Base-by-base conservation (phyloP, 1,284 basidiomycete genomes). In the Rhodotorula sp. region DNA sequence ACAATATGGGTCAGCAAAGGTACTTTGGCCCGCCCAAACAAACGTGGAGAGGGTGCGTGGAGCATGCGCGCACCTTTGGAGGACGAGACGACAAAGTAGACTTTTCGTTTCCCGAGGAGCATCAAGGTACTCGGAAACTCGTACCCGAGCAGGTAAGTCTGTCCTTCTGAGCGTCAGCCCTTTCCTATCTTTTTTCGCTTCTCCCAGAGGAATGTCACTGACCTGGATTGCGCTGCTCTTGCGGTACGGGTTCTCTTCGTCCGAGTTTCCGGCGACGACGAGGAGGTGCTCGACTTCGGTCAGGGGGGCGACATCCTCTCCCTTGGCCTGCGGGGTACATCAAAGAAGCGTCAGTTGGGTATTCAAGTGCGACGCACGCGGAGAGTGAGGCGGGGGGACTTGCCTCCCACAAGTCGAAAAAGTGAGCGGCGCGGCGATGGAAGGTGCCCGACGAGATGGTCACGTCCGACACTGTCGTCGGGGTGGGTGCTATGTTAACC, bases 81-180 rank as follows among this genome's bases (percentile, higher is more conserved):
- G 5, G 90, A 87, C 28, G 93, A 95, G 75, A 92, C 94, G 55
- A 97, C 84, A 68, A 97, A 90, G 45, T 84, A 85, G 45, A 97
- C 82, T 78, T 87, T 89, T n/a, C 63, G 55, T 77, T 89, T 88
- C 19, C 78, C 77, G 76, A 89, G 86, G 76, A 98, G 90, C 68
- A 95, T 87, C 57, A 98, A 84, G 0, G 95, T 97, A 0, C 93
- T 93, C 0, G 95, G 95, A 79, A 98, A 98, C 81, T 98, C 95
- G 81, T 94, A 98, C 34, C 94, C 95, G 48, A 98, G 86, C 15
- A 98, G 85, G 90, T 93, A 97, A 77, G 92, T 93, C 93, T 95
- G 79, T 8, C 19, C 26, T 26, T 15, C 5, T 6, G 34, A 34
- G 47, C 34, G 63, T 21, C 34, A 16, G 52, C 43, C 2, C 8